A percentile compares a stretch with the other conserved stretches of the same genome.
These are phyloP conservation scores for Phanerochaete sordida DNA, from an alignment of 768 basidiomycete species.

Conservation along the genomic window DNA sequence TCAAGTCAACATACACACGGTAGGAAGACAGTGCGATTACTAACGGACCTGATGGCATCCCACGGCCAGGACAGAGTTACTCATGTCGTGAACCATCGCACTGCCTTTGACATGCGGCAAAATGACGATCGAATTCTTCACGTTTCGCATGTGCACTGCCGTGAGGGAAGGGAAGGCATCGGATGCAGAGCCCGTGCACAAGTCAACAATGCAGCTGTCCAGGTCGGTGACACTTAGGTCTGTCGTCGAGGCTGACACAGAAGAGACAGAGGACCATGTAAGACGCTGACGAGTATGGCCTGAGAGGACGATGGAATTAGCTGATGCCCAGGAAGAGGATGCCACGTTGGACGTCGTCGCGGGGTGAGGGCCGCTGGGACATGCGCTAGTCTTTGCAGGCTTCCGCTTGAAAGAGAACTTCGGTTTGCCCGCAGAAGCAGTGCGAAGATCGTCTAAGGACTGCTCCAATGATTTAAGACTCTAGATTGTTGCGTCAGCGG, in stretches of 20 bases:
- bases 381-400: constrained; percentile 14
- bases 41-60: constrained; percentile 75
- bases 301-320: constrained; percentile 30
- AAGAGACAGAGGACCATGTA: constrained; percentile 36
- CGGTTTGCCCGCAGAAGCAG: constrained; percentile 41
- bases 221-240: constrained; percentile 69
- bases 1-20: background rate
- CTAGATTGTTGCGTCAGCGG: constrained; percentile 44
- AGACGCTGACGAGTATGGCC: constrained; percentile 45
- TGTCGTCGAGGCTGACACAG: constrained; percentile 32
- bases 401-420: constrained; percentile 71
- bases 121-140: constrained; percentile 60
- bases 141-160: constrained; percentile 60
- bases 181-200: constrained; percentile 33
- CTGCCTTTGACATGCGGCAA: constrained; percentile 68
- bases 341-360: too few relatives aligned
- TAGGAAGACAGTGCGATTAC: background rate
- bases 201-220: constrained; percentile 65
- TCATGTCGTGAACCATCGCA: constrained; percentile 63
- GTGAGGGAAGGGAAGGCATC: constrained; percentile 34
- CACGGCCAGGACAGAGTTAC: constrained; percentile 59
- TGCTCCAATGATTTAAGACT: constrained; percentile 64
- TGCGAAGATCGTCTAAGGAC: constrained; percentile 47
- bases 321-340: too few relatives aligned
- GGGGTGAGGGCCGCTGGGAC: too few relatives aligned